Evolutionary conservation across 2,329 filamentous ascomycete species (phyloP), one percentile per base, ranked within the genome.

Genomic region (Lasiodiplodia citricola): DNA sequence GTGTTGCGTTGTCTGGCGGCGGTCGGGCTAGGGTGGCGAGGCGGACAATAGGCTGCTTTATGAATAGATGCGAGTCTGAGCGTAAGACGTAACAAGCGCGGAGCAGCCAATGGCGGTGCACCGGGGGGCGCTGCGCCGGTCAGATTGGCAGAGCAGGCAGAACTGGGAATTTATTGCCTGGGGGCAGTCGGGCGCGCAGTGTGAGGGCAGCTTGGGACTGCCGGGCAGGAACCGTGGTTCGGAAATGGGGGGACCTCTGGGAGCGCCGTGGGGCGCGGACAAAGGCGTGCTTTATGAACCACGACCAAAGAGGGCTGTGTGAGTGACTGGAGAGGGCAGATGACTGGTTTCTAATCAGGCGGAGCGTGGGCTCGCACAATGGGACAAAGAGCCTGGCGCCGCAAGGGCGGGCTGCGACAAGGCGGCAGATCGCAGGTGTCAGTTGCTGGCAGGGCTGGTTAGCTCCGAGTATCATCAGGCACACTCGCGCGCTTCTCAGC

Each of bases 321-420:
- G 31, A 54, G 56, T 55, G 66, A 63, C 55, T 67, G 66, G 66
- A 54, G 35, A 28, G 66, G 50, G 66, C 66, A 68, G 66, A 68
- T 68, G 66, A 68, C 66, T 62, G 66, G 55, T 68, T 58, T 60
- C 56, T 68, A 68, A 68, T 68, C 56, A 68, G 55, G 66, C 66
- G 66, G 55, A 67, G 25, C 55, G 57, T 38, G 57, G 58, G 66
- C 66, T 67, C 65, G 65, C 55, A 68, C 66, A 68, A 68, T 68
- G 56, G 66, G 66, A 68, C 66, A 68, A 68, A 68, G 66, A 68
- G 54, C 54, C 58, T 56, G 25, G 64, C 64, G 64, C 64, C 64
- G 64, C 64, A 67, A 67, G 65, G 65, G 65, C 65, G 65, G 55
- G 54, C 37, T 67, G 65, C 65, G 65, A 67, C 65, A 67, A 67